Evolutionary conservation across 495 filamentous ascomycete species (phyloP).

Genomic region (Lepraria neglecta): DNA sequence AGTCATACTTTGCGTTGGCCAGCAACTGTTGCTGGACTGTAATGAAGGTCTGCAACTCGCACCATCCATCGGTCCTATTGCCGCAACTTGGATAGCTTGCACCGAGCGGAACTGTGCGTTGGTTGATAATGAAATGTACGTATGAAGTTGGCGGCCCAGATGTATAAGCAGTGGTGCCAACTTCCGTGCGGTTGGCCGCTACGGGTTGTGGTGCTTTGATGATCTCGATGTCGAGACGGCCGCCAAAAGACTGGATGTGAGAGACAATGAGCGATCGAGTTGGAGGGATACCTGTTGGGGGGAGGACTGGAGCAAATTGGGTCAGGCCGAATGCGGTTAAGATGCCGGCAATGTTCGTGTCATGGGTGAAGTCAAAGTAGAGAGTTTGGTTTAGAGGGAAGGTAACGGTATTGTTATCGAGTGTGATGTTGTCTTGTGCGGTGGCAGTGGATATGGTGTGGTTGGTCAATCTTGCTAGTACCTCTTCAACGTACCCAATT

Average conservation of each 20-base stretch:
- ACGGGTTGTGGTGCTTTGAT: conserved; percentile 52
- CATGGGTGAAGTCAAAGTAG: conserved; percentile 42
- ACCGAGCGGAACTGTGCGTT: conserved; percentile 55
- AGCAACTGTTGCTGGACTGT: conserved; percentile 42
- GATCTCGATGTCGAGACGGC: conserved; percentile 57
- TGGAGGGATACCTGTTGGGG: conserved; percentile 34
- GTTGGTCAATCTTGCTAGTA: conserved; percentile 51
- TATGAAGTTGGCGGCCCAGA: conserved; percentile 46
- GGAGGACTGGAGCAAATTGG: conserved; percentile 42
- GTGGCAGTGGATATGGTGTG: conserved; percentile 47
- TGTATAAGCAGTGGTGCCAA: conserved; percentile 22
- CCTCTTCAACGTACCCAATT: conserved; percentile 58
- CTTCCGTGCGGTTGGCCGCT: conserved; percentile 33
- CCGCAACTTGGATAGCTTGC: conserved; percentile 52
- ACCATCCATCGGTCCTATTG: conserved; percentile 57
- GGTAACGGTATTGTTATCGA: conserved; percentile 39
- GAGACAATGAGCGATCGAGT: conserved; percentile 49
- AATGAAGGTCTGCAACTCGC: conserved; percentile 53
- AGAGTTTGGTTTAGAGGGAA: conserved; percentile 49
- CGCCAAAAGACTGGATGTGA: conserved; percentile 54
- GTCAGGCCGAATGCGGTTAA: conserved; percentile 51
- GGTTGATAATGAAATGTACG: conserved; percentile 60
- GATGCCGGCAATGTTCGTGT: conserved; percentile 39
- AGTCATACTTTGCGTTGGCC: conserved; percentile 43
- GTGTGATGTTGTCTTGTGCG: conserved; percentile 53